These are phyloP conservation scores for Verbascum thapsus DNA, from an alignment of 257 asterid genomes.

Conservation along the genomic window DNA sequence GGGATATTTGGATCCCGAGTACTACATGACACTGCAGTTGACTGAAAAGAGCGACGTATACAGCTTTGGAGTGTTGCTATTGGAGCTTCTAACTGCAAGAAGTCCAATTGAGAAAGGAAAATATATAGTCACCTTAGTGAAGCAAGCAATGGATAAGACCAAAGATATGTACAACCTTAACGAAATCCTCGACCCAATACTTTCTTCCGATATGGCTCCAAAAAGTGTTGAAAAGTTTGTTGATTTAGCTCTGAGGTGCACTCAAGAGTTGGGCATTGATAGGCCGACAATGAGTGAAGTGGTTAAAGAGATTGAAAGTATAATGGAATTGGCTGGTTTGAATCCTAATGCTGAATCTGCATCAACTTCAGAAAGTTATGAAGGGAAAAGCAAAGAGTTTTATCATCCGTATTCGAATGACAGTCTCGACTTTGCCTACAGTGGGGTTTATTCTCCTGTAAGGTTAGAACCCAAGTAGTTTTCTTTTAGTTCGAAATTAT, in stretches of 20 bases:
- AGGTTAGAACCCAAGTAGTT: conserved; percentile 46
- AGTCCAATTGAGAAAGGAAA: conserved; percentile 58
- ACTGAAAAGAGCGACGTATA: conserved; percentile 71
- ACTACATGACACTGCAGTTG: conserved; percentile 63
- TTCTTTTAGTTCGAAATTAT: neutral
- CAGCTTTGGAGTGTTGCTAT: conserved; percentile 54
- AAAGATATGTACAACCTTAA: conserved; percentile 53
- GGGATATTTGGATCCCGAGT: conserved; percentile 78
- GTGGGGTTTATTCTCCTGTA: conserved; percentile 38
- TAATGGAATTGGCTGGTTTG: conserved; percentile 54
- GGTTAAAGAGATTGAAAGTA: conserved; percentile 55
- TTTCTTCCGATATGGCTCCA: conserved; percentile 37
- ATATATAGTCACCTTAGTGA: conserved; percentile 55
- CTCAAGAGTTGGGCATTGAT: conserved; percentile 40
- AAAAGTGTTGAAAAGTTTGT: conserved; percentile 53
- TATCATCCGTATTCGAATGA: conserved; percentile 54
- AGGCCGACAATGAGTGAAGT: conserved; percentile 62
- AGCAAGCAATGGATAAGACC: conserved; percentile 45
- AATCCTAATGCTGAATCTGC: conserved; percentile 62
- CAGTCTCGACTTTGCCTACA: conserved; percentile 43
- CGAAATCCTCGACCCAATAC: conserved; percentile 47
- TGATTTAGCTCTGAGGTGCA: conserved; percentile 52
- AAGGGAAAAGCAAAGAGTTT: conserved; percentile 38
- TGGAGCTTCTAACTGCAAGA: conserved; percentile 56
- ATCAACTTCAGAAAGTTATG: conserved; percentile 51